Percentiles rank a stretch among this genome's conserved stretches.
These are phyloP conservation scores for Rhodotorula diobovata DNA, from an alignment of 768 basidiomycete genomes.

Conservation along the genomic window DNA sequence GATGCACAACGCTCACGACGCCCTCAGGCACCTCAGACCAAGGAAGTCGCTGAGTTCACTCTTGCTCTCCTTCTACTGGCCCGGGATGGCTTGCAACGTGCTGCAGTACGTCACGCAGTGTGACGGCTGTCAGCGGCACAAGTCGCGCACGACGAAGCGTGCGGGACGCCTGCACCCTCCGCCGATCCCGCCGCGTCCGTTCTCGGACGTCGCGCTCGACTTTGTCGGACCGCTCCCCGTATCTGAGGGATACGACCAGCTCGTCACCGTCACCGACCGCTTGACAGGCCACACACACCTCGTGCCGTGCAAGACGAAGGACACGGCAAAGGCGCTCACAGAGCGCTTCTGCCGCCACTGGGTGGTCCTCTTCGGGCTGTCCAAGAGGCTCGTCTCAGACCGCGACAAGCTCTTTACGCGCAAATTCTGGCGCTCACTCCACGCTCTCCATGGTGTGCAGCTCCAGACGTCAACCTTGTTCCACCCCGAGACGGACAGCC, in stretches of 20 bases:
- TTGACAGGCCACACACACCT: constrained; percentile 42
- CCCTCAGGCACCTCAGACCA: constrained; percentile 39
- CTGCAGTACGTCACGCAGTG: constrained; percentile 47
- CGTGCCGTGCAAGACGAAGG: constrained; percentile 8
- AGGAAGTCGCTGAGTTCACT: constrained; percentile 41
- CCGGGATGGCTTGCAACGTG: constrained; percentile 48
- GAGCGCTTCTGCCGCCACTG: constrained; percentile 12
- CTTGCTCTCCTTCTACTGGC: constrained; percentile 36
- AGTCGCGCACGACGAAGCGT: constrained; percentile 35
- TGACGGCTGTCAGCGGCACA: constrained; percentile 48
- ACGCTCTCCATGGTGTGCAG: neutral
- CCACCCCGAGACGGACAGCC: constrained; percentile 16
- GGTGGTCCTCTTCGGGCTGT: constrained; percentile 3
- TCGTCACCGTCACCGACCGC: constrained; percentile 25
- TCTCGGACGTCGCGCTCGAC: constrained; percentile 10
- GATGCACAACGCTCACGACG: constrained; percentile 31
- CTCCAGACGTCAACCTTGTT: constrained; percentile 13
- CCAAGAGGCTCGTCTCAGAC: neutral
- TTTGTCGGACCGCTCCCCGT: constrained; percentile 18
- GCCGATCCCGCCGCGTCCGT: constrained; percentile 35
- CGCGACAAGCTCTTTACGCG: constrained; percentile 7
- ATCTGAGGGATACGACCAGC: constrained; percentile 4
- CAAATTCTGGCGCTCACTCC: constrained; percentile 7
- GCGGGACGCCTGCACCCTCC: constrained; percentile 33
- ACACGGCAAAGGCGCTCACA: constrained; percentile 25